Evolutionary conservation across 768 basidiomycete genomes (phyloP).

Genomic region (Agrocybe praecox): DNA sequence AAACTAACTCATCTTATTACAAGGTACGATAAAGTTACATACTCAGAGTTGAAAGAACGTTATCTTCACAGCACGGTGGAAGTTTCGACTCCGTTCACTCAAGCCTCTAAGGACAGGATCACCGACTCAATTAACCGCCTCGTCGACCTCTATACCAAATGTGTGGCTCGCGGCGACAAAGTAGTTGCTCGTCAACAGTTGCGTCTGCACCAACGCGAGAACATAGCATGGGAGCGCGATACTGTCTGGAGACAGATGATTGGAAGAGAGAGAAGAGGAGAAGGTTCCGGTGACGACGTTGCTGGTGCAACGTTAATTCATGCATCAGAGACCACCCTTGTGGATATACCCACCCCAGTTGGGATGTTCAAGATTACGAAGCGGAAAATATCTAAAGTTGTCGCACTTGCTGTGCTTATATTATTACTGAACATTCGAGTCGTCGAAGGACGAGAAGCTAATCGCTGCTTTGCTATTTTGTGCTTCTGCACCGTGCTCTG

Average conservation of each 20-base stretch:
- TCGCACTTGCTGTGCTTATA: constrained; percentile 62
- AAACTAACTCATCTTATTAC: background rate
- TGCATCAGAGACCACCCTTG: constrained; percentile 45
- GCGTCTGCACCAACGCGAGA: constrained; percentile 84
- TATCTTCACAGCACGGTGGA: constrained; percentile 79
- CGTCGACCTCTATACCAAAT: constrained; percentile 78
- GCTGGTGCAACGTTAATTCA: constrained; percentile 51
- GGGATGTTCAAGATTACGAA: constrained; percentile 68
- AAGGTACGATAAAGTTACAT: constrained; percentile 94
- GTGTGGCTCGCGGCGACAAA: constrained; percentile 76
- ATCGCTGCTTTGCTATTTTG: constrained; percentile 88
- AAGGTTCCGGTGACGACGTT: constrained; percentile 31
- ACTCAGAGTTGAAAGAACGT: constrained; percentile 75
- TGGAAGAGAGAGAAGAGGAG: constrained; percentile 74
- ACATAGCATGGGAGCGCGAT: constrained; percentile 96
- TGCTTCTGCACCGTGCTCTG: constrained; percentile 91
- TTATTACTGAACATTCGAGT: constrained; percentile 60
- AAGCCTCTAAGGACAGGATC: constrained; percentile 61
- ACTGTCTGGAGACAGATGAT: constrained; percentile 99
- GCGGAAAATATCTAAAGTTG: constrained; percentile 56
- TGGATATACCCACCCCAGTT: constrained; percentile 64
- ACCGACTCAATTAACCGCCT: constrained; percentile 60
- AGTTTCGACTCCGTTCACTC: constrained; percentile 65
- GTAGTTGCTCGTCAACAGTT: constrained; percentile 78
- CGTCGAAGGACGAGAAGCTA: constrained; percentile 70